A percentile compares a stretch with the other conserved stretches of the same genome.
These are phyloP conservation scores for Sporothrix protearum DNA, from an alignment of 2,329 filamentous ascomycete genomes.

Conservation along the genomic window DNA sequence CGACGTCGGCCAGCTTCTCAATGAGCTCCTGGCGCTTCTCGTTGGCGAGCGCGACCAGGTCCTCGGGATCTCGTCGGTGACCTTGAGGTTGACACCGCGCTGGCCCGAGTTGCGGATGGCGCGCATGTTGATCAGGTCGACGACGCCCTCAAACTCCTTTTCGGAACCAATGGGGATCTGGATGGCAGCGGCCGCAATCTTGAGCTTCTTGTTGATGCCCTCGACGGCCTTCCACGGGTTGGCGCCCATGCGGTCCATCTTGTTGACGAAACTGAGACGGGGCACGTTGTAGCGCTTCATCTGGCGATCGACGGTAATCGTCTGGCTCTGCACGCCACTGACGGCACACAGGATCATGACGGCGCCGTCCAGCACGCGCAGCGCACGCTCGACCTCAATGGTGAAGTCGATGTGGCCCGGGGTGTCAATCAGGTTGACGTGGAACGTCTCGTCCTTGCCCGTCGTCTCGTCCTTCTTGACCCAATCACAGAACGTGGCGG, in stretches of 20 bases:
- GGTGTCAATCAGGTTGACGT: constrained; percentile 98
- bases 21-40: constrained; percentile 84
- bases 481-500: constrained; percentile 98
- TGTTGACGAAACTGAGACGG: constrained; percentile 94
- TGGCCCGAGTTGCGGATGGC: constrained; percentile 87
- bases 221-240: constrained; percentile 98
- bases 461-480: constrained; percentile 66
- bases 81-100: constrained; percentile 71
- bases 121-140: constrained; percentile 90
- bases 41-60: constrained; percentile 69
- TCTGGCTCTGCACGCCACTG: constrained; percentile 95
- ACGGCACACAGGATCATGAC: constrained; percentile 99
- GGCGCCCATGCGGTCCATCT: constrained; percentile 98
- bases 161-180: constrained; percentile 93
- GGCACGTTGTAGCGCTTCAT: constrained; percentile 99
- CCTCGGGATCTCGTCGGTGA: constrained; percentile 75
- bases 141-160: constrained; percentile 86
- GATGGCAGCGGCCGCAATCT: constrained; percentile 85
- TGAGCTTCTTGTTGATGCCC: constrained; percentile 94
- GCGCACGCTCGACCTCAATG: constrained; percentile 92
- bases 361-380: constrained; percentile 91
- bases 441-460: constrained; percentile 83
- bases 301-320: constrained; percentile 95
- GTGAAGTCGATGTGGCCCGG: constrained; percentile 99
- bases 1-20: constrained; percentile 93